Conservation (phyloP, 2,329 filamentous ascomycete genomes). For the Phaeosphaeria sp. region DNA sequence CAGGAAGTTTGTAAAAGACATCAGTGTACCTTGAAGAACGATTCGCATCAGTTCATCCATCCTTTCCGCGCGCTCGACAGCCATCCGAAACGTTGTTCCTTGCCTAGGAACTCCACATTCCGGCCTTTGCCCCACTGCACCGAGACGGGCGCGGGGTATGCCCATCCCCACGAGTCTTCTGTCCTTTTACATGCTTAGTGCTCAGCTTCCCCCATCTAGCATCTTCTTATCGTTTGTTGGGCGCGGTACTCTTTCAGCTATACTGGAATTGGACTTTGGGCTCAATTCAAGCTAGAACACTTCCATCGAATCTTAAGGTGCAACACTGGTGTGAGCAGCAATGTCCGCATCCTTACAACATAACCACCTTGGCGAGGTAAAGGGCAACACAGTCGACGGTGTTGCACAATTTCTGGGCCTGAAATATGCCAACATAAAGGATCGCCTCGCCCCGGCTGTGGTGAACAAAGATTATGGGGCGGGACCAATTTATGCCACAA, state of each 20-base stretch:
- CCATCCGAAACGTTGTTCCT: background rate
- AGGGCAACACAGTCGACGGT: constrained; percentile 30
- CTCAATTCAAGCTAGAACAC: background rate
- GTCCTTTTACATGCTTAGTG: background rate
- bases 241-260: background rate
- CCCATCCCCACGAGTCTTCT: background rate
- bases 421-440: constrained; percentile 47
- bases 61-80: background rate
- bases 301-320: background rate
- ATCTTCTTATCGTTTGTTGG: background rate
- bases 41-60: background rate
- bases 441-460: constrained; percentile 46
- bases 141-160: background rate
- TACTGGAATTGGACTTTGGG: background rate
- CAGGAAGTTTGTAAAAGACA: background rate
- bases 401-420: constrained; percentile 47
- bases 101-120: constrained; percentile 5
- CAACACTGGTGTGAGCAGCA: background rate
- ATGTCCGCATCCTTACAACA: constrained; percentile 34
- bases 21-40: background rate
- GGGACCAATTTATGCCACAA: constrained; percentile 40
- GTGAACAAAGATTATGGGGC: constrained; percentile 34
- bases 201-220: background rate
- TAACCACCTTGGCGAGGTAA: constrained; percentile 28
- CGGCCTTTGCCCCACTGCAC: constrained; percentile 6